phyloP scores from a whole-genome alignment of 2,329 filamentous ascomycete species.

The Zalaria obscura region DNA sequence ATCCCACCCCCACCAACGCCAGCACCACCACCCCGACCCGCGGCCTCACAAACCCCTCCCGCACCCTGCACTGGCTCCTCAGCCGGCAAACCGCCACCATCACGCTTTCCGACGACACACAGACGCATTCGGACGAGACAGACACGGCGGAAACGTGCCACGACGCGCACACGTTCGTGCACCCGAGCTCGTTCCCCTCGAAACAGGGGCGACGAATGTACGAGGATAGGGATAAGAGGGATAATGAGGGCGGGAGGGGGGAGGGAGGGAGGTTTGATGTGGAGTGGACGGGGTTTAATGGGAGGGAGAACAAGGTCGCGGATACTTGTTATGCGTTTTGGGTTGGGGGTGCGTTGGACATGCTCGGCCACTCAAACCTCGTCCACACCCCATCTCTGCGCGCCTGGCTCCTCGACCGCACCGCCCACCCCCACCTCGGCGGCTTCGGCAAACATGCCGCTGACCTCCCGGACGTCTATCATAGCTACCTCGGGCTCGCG shows the following conservation, averaged over 20 bases:
- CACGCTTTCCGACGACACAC: constrained; percentile 26
- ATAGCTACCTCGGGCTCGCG: constrained; percentile 77
- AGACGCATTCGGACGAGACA: constrained; percentile 16
- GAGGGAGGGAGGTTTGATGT: constrained; percentile 32
- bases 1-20: constrained; percentile 1
- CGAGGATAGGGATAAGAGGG: constrained; percentile 41
- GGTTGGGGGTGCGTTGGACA: constrained; percentile 52
- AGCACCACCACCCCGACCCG: constrained; percentile 6
- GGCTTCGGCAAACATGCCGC: constrained; percentile 32
- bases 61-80: constrained; percentile 31
- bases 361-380: constrained; percentile 9
- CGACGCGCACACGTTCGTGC: constrained; percentile 24
- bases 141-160: constrained; percentile 25
- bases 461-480: constrained; percentile 54
- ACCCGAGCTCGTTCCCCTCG: constrained; percentile 15
- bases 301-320: constrained; percentile 75
- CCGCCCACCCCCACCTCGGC: constrained; percentile 61
- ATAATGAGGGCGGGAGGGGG: too few relatives aligned
- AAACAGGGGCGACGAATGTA: constrained; percentile 14
- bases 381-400: constrained; percentile 20
- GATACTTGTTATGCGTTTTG: constrained; percentile 97
- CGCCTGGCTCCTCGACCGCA: constrained; percentile 71
- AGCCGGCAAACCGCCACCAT: constrained; percentile 30
- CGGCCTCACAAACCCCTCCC: constrained; percentile 22
- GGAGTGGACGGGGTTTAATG: constrained; percentile 65